Base-by-base conservation (phyloP, 176 grass and related monocot species). In the Leersia perrieri region DNA sequence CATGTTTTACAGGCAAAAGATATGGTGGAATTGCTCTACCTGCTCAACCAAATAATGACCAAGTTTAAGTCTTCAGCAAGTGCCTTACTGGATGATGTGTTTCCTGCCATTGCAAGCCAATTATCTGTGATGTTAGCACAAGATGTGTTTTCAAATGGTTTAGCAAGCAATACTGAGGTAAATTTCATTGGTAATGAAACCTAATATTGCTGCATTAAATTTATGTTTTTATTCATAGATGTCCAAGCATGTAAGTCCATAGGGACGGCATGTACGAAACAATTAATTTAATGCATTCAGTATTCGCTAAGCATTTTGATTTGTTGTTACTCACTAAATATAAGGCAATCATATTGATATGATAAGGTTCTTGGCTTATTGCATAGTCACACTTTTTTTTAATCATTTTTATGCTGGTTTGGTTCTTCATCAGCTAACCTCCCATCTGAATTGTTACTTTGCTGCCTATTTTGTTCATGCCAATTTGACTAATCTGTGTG, bases 11-110 rank as follows among this genome's bases (percentile, higher is more conserved):
- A 98, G 95, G 85, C 87, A 84, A 95, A 95, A 60, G 96, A 95
- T 83, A 95, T 99, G 96, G 84, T 95, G 67, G 96, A 95, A 61
- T 99, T 95, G 73, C 86, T 99, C 9, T 95, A 41, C 75, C 95
- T 99, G 73, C 65, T 93, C 82, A 99, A 99, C 75, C 96, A 99
- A 89, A 80, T 93, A 86, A 91, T 99, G 64, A 81, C 88, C 87
- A 99, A 99, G 85, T 95, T 99, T 78, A 91, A 88, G 63, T 86
- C 87, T 20, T 95, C 88, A 66, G 86, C 86, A 55, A 86, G 84
- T 22, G 20, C 63, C 57, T 88, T 99, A 82, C n/a, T 99, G 73
- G 92, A 90, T 85, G 87, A 99, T 39, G 75, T 93, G 62, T 99
- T 93, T 86, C 96, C 92, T 62, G 70, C 89, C 75, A 82, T 99